Base-by-base conservation (phyloP, 108 stramenopile species). In the Cyclostephanos tholiformis region DNA sequence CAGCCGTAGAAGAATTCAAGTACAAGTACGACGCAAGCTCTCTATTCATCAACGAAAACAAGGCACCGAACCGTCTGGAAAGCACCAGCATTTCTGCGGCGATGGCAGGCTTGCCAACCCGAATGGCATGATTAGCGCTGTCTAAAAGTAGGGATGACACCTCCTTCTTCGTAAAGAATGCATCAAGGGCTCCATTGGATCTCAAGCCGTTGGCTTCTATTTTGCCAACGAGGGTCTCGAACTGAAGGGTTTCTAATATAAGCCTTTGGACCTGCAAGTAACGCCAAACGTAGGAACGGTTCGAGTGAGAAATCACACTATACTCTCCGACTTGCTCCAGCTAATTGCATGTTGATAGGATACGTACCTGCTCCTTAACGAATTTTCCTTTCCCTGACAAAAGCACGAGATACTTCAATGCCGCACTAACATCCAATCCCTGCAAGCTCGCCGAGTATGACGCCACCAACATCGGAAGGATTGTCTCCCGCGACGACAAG, bases 171-270 rank as follows among this genome's bases (percentile, higher is more conserved):
- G 79, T 63, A 57, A 93, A 85, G 59, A 82, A 57, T 68, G 65
- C 67, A 70, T 91, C 94, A 11, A 95, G 74, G 25, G 78, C 81
- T 36, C 69, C 81, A n/a, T 69, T 72, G 19, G 82, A 62, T 65
- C 86, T 72, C 7, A 61, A 59, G 19, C 86, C 86, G 61, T 84
- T 77, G 26, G 44, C 43, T 48, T 61, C 73, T 9, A 87, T 57
- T 11, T 55, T 75, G 6, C 86, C 86, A 20, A 72, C 86, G 16
- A 87, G 66, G 10, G 17, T 49, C 67, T 76, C 73, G 44, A 84
- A 84, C 49, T 81, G 76, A 41, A 81, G 69, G 0, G 83, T 84
- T 60, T 82, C 77, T 23, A 84, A 56, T 16, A 87, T 25, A 26
- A 87, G 84, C 25, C 83, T 41, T 53, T 68, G 71, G 23, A 87